Evolutionary conservation across 1,139 yeast genomes (phyloP), one percentile per base, ranked within the genome.

Genomic region (Pichia sp.): DNA sequence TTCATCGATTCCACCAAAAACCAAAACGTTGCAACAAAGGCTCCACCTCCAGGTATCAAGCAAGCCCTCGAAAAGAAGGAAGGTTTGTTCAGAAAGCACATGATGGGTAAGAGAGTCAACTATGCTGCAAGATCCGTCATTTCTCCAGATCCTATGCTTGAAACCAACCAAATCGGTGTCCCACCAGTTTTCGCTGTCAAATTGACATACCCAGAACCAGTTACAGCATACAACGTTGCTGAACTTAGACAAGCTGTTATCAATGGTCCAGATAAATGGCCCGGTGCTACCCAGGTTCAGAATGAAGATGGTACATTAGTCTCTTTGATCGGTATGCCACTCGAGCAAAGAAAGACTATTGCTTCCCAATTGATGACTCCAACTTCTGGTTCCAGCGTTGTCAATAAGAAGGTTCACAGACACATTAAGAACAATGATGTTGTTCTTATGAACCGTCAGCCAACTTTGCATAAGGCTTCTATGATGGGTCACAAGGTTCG

Each of bases 31-130:
- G 64, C 65, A 39, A 71, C 73, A 34, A 77, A 74, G 47, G 60
- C 74, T 20, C 88, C 95, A 29, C 73, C 74, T 34, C 98, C 99
- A 3, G 99, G 99, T 67, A 77, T 93, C 52, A 91, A 93, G 60
- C 98, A 93, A 68, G 95, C 96, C 5, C 69, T 93, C 55, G 99
- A 93, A 65, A 91, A 93, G 79, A 93, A 93, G 60, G 98, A 93
- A 65, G 99, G 99, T 60, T 71, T 91, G 50, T 91, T 91, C 69
- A 79, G 99, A 69, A 91, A 88, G 61, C 96, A 93, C 56, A 91
- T 93, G 98, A 93, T 93, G 98, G 99, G 99, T 61, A 93, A 93
- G 70, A 86, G 99, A 68, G 99, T 93, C 42, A 93, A 93, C 60
- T 88, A 84, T 55, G 97, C 98, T 42, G 98, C 98, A 34, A 85